Conservation (phyloP, 495 filamentous ascomycete species). For the Tuber magnatum region DNA sequence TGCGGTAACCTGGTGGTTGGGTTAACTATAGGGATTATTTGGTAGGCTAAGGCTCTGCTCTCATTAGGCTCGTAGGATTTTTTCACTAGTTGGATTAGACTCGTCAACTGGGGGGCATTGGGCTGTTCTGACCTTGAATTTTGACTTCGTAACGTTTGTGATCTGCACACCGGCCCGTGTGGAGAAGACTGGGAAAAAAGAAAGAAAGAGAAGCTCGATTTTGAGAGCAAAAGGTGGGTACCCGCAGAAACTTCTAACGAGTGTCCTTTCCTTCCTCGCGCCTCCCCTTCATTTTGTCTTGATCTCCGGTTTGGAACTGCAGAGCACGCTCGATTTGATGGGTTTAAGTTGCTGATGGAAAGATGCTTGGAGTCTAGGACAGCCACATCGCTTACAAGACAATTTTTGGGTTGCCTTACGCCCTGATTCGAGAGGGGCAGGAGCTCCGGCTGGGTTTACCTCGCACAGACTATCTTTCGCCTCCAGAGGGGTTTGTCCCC, state of each 20-base stretch:
- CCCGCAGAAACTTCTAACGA: slow-evolving; percentile 22
- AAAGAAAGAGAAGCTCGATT: slow-evolving; percentile 13
- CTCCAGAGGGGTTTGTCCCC: slow-evolving; percentile 15
- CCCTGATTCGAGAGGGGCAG: slow-evolving; percentile 29
- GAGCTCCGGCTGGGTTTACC: slow-evolving; percentile 31
- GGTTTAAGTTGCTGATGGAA: slow-evolving; percentile 32
- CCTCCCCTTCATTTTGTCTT: slow-evolving; percentile 7
- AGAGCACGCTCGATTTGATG: not conserved
- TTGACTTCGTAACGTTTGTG: slow-evolving; percentile 3
- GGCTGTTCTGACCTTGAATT: slow-evolving; percentile 3
- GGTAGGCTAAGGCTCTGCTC: slow-evolving; percentile 29
- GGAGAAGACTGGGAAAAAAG: not conserved
- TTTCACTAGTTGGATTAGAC: slow-evolving; percentile 18
- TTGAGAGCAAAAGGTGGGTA: slow-evolving; percentile 32
- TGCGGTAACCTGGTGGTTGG: slow-evolving; percentile 36
- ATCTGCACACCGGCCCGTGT: not conserved
- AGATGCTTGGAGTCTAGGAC: slow-evolving; percentile 26
- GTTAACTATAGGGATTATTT: slow-evolving; percentile 19
- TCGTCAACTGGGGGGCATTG: not conserved
- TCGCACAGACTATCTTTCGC: slow-evolving; percentile 31
- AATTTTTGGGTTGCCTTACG: slow-evolving; percentile 24
- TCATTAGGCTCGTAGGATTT: slow-evolving; percentile 25
- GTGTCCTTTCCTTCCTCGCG: slow-evolving; percentile 10
- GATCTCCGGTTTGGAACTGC: not conserved
- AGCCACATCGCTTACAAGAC: slow-evolving; percentile 35